Base-by-base conservation (phyloP, 306 rosid species). In the Castanospermum australe region DNA sequence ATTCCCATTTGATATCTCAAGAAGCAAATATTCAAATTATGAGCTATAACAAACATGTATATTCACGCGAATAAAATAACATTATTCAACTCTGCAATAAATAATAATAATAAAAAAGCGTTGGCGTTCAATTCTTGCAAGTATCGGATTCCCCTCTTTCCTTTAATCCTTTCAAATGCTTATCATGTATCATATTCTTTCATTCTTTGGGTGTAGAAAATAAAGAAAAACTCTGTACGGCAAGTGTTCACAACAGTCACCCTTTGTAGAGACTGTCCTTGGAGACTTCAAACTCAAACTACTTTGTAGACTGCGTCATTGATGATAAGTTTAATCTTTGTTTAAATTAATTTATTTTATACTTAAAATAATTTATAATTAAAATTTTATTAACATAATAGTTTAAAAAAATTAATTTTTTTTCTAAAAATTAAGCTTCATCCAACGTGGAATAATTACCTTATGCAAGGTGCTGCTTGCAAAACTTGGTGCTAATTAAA, bases 101-200 rank as follows among this genome's bases (percentile, higher is more conserved):
- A 62, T 8, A 60, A 18, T n/a, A 64, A 35, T 5, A 63, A 12
- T 55, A 6, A 11, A 38, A 60, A 60, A 15, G 54, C 72, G 44
- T 48, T 6, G 65, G 22, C 48, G 45, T 70, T 70, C 39, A 17
- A 79, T 71, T 62, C 73, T 50, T 67, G 68, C 33, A 72, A 52
- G 84, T 14, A 80, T 72, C 79, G 32, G 73, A 57, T 80, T 73
- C 79, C 79, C 20, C 2, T 61, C 38, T 59, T 63, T 71, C 17
- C 21, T 41, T 51, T 32, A 47, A 25, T 71, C 17, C 21, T 41
- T 51, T 32, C 57, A 25, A 51, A 72, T 39, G 51, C 39, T 51
- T 13, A 63, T 39, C 21, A 24, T 47, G 15, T 33, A 30, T 17
- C 17, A 7, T 33, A 9, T 54, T 71, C 36, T 20, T 5, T 11